Conservation (phyloP, 768 basidiomycete genomes). For the Lactarius deliciosus region DNA sequence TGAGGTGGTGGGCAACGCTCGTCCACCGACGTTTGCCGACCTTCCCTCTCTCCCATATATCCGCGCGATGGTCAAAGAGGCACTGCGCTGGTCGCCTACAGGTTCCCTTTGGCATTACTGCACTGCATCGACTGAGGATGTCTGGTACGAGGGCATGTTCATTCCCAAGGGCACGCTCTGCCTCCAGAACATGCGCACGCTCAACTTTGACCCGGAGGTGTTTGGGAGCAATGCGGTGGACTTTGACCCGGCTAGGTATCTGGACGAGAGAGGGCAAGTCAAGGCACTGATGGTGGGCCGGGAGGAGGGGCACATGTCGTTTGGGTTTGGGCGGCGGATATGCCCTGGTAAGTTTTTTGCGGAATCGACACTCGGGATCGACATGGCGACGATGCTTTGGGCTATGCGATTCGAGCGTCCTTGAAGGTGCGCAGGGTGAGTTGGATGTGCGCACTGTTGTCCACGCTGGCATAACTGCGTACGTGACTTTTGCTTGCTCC, state of each 20-base stretch:
- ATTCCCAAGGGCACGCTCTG: too few relatives aligned
- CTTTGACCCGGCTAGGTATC: not conserved
- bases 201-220: not conserved
- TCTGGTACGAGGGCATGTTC: too few relatives aligned
- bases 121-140: too few relatives aligned
- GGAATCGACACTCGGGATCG: not conserved
- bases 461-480: not conserved
- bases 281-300: not conserved
- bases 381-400: not conserved
- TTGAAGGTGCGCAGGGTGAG: not conserved
- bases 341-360: not conserved
- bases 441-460: not conserved
- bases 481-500: not conserved
- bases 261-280: not conserved
- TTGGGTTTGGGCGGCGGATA: not conserved
- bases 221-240: not conserved
- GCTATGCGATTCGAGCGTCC: not conserved
- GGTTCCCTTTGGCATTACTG: too few relatives aligned
- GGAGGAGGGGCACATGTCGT: not conserved
- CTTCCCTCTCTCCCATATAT: too few relatives aligned
- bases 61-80: too few relatives aligned
- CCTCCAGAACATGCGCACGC: not conserved
- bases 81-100: too few relatives aligned
- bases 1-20: too few relatives aligned
- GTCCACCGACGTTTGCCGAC: too few relatives aligned